These are phyloP conservation scores for Euphorbia lathyris DNA, from an alignment of 345 rosid species.

Conservation along the genomic window DNA sequence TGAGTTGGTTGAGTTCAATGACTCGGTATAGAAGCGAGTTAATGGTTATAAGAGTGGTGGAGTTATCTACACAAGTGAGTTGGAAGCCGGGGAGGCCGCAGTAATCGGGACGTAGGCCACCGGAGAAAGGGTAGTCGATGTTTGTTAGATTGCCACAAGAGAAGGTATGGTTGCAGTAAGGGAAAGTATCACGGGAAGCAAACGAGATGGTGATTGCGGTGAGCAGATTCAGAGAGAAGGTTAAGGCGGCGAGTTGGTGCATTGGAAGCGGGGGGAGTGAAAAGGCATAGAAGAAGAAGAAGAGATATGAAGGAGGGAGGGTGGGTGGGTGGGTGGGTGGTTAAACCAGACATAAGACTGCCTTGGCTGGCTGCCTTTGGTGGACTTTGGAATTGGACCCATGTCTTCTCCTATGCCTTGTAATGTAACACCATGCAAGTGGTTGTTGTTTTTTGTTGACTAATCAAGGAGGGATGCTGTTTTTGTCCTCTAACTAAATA, in stretches of 20 bases:
- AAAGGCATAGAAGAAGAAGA: neutral
- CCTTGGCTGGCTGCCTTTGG: constrained; percentile 5
- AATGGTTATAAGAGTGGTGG: constrained; percentile 9
- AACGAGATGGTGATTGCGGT: neutral
- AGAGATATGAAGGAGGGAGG: neutral
- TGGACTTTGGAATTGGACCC: constrained; percentile 5
- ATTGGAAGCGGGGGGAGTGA: neutral
- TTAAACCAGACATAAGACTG: neutral
- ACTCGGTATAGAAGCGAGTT: constrained; percentile 27
- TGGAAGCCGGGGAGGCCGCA: constrained; percentile 43
- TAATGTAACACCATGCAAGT: neutral
- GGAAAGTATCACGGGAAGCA: neutral
- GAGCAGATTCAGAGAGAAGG: neutral
- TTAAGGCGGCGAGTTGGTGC: neutral
- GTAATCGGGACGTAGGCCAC: constrained; percentile 40
- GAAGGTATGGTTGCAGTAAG: constrained; percentile 25
- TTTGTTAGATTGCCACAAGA: constrained; percentile 31
- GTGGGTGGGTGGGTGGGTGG: too few species aligned
- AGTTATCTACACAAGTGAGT: constrained; percentile 25
- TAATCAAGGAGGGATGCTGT: neutral
- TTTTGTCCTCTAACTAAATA: too few species aligned
- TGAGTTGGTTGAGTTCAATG: constrained; percentile 20
- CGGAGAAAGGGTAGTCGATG: constrained; percentile 46
- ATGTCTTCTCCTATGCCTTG: too few species aligned
- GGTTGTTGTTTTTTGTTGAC: neutral